These are phyloP conservation scores for Saitoella complicata DNA, from an alignment of 805 yeast species.

Conservation along the genomic window DNA sequence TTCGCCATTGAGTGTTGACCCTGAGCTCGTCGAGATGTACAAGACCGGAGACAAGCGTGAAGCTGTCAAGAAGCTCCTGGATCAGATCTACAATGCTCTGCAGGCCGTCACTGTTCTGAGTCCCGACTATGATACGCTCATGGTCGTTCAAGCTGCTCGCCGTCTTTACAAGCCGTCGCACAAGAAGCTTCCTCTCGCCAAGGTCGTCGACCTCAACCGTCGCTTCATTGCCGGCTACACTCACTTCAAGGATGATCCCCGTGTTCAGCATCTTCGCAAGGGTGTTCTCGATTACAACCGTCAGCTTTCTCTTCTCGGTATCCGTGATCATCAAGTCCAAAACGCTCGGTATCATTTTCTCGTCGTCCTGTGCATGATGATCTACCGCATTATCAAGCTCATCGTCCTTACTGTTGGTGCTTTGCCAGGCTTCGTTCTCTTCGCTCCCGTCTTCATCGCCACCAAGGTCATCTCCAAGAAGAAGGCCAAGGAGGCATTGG, in stretches of 20 bases:
- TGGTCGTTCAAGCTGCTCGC: constrained; percentile 83
- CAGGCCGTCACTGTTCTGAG: constrained; percentile 77
- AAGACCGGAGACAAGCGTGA: constrained; percentile 43
- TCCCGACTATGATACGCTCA: constrained; percentile 75
- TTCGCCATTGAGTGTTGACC: constrained; percentile 54
- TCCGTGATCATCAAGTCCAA: constrained; percentile 60
- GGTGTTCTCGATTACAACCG: constrained; percentile 59
- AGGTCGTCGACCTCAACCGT: constrained; percentile 82
- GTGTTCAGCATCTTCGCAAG: constrained; percentile 40
- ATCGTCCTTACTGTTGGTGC: constrained; percentile 44
- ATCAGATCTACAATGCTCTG: constrained; percentile 53
- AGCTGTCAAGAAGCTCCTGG: constrained; percentile 58
- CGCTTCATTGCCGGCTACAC: constrained; percentile 70
- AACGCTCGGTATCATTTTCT: constrained; percentile 34
- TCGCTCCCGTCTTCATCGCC: constrained; percentile 73
- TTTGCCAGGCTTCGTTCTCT: constrained; percentile 75
- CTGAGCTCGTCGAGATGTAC: constrained; percentile 49
- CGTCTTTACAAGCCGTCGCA: constrained; percentile 68
- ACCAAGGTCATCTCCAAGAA: constrained; percentile 56
- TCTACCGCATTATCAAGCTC: constrained; percentile 43
- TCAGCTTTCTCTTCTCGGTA: constrained; percentile 42
- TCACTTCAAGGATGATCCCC: constrained; percentile 54
- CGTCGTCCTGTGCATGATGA: constrained; percentile 29
- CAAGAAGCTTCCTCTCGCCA: constrained; percentile 56
- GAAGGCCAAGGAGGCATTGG: constrained; percentile 66